These are phyloP conservation scores for Haplosporangium sp. DNA, from an alignment of 371 early-diverging fungal species.

Conservation along the genomic window DNA sequence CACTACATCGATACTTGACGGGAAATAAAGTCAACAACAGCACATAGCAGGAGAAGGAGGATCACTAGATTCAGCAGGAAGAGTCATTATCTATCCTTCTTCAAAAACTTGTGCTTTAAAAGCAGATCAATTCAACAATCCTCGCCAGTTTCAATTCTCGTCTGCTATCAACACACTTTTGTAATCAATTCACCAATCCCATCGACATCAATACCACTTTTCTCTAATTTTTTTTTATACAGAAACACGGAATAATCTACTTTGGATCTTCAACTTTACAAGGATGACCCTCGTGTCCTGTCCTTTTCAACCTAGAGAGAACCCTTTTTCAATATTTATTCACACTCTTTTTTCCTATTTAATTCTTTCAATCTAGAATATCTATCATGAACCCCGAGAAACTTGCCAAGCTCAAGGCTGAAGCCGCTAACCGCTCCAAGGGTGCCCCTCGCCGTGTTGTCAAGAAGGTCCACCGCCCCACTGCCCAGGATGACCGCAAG, in stretches of 20 bases:
- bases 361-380: background rate
- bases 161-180: background rate
- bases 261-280: background rate
- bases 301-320: background rate
- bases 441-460: slow-evolving; percentile 97
- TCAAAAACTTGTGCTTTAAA: background rate
- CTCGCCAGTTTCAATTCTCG: background rate
- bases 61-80: slow-evolving; percentile 1
- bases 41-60: background rate
- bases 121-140: background rate
- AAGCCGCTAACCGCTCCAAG: slow-evolving; percentile 89
- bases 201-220: background rate
- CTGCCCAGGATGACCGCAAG: slow-evolving; percentile 91
- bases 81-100: background rate
- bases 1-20: background rate
- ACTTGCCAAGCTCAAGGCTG: slow-evolving; percentile 92
- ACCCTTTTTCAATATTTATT: too few relatives aligned
- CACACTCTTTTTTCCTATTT: background rate
- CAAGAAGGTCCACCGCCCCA: slow-evolving; percentile 81
- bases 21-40: background rate
- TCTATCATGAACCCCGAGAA: slow-evolving; percentile 92
- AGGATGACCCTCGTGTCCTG: slow-evolving; percentile 1
- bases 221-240: background rate
- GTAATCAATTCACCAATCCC: too few relatives aligned
- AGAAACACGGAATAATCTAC: background rate